Base-by-base conservation (phyloP, 768 basidiomycete species). In the Calocera viscosa region DNA sequence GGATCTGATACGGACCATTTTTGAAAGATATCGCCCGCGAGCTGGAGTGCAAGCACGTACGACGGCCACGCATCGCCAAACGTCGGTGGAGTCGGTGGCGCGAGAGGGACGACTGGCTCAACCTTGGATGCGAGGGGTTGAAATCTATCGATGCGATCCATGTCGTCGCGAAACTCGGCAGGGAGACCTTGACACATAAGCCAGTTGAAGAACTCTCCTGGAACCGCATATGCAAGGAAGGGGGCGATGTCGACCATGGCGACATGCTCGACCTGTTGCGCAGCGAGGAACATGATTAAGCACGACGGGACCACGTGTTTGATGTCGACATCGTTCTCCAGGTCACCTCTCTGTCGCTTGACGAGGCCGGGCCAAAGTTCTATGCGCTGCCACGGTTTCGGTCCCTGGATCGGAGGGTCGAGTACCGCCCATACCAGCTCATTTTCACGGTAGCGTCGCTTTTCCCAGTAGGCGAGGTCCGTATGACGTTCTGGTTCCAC, bases 1-100 rank as follows among this genome's bases (percentile, higher is more conserved):
- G 53, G 53, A 26, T 60, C 53, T 10, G 53, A 60, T 11, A 60
- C 30, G 53, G 53, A 60, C 53, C 53, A 60, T 30, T 60, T 60
- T 26, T 60, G 53, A 26, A 60, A 60, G 53, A 60, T 60, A 5
- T 60, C 53, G 11, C 53, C 53, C 2, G 53, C 53, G 26, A 60
- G 53, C 53, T 5, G 14, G 53, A 60, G 53, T 2, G 53, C 53
- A 19, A 60, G 53, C 11, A 32, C 53, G 30, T 28, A 60, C 16
- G 53, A 60, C 26, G 53, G 53, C 24, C 30, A 60, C 24, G 53
- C 53, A 32, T 60, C 30, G 24, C 30, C 53, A 32, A 60, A 60
- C 10, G 26, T 26, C 53, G 53, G 53, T 32, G 10, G 11, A 12
- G 53, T 11, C 5, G 53, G 53, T 16, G 53, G 14, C 10, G 30